These are phyloP conservation scores for Climacium dendroides DNA, from an alignment of 225 moss, liverwort and hornwort genomes.

Conservation along the genomic window DNA sequence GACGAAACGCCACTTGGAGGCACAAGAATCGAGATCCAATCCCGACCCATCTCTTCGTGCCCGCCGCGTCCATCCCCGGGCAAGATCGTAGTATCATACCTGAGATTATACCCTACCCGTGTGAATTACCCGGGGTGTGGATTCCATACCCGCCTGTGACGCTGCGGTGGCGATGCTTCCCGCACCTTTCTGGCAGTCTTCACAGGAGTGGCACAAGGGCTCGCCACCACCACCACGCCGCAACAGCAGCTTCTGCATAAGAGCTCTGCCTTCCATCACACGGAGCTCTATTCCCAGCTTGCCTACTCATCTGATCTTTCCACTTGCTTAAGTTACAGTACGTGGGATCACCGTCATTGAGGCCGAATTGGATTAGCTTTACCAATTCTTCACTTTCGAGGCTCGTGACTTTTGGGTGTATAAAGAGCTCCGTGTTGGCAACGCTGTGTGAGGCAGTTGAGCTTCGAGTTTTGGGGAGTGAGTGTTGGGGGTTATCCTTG, in stretches of 20 bases:
- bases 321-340: background rate
- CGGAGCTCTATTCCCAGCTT: background rate
- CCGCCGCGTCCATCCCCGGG: background rate
- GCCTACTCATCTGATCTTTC: background rate
- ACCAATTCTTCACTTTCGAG: background rate
- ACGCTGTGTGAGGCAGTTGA: background rate
- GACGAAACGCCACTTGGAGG: background rate
- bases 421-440: background rate
- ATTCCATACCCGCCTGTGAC: background rate
- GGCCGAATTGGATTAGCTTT: background rate
- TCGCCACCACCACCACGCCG: background rate
- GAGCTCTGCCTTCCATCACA: background rate
- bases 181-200: background rate
- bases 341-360: background rate
- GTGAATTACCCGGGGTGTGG: fast-evolving
- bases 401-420: background rate
- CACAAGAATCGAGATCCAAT: background rate
- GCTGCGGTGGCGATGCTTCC: background rate
- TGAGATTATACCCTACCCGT: background rate
- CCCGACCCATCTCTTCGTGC: background rate
- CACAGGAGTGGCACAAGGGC: background rate
- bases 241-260: background rate
- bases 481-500: background rate
- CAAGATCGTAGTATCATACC: background rate
- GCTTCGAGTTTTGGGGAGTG: background rate